Percentiles rank a stretch among this genome's conserved stretches.
phyloP scores from a whole-genome alignment of 73 alveolate genomes.

The Durusdinium trenchii region DNA sequence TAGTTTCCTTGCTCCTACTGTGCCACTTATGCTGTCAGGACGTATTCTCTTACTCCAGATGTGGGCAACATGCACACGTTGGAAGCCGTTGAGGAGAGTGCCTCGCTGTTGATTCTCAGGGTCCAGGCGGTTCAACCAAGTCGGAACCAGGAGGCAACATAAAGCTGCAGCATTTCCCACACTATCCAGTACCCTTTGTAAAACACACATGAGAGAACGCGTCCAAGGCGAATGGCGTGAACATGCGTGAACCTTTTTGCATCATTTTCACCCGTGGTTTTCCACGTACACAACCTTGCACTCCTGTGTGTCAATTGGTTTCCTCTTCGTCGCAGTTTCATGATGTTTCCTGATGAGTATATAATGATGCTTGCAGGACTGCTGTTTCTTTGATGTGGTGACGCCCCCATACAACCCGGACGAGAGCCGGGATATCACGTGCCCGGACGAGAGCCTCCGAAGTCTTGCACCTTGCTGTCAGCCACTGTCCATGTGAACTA shows the following conservation, averaged over 20 bases:
- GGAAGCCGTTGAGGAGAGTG: constrained; percentile 26
- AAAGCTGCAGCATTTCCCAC: too few species aligned
- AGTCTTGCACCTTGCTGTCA: neutral
- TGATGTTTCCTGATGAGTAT: too few species aligned
- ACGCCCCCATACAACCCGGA: constrained; percentile 44
- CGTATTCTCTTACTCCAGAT: constrained; percentile 27
- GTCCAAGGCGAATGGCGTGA: too few species aligned
- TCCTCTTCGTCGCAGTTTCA: too few species aligned
- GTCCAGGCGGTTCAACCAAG: too few species aligned
- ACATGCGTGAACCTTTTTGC: too few species aligned
- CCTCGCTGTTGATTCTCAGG: neutral
- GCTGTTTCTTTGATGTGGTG: constrained; percentile 80
- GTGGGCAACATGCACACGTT: constrained; percentile 23
- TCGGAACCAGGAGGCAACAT: too few species aligned
- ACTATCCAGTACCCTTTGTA: too few species aligned
- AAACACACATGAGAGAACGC: too few species aligned
- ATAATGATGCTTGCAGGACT: neutral
- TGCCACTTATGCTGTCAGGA: neutral
- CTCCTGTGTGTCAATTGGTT: too few species aligned
- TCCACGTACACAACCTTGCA: too few species aligned
- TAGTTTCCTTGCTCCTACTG: neutral
- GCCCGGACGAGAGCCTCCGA: neutral
- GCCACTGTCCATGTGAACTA: neutral
- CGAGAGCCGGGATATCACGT: constrained; percentile 74
- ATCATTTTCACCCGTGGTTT: too few species aligned